phyloP scores from a whole-genome alignment of 2,329 filamentous ascomycete species.

The Salinomyces thailandicus region DNA sequence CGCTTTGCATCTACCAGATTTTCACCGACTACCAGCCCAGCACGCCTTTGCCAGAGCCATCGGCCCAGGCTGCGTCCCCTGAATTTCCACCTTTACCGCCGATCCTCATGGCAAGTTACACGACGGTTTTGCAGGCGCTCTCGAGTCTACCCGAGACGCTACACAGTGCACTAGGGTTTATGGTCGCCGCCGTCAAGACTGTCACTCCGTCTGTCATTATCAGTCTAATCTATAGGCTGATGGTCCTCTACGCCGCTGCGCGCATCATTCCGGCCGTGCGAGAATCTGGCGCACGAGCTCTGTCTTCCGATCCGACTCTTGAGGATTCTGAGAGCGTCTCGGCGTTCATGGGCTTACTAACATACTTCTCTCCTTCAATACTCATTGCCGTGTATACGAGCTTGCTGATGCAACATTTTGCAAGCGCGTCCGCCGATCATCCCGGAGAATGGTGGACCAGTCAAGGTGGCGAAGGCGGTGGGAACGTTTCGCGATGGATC shows the following conservation, averaged over 20 bases:
- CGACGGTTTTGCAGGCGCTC: constrained; percentile 74
- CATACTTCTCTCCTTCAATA: constrained; percentile 90
- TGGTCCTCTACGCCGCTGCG: constrained; percentile 91
- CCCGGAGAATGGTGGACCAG: constrained; percentile 68
- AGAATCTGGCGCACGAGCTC: constrained; percentile 69
- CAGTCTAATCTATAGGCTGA: constrained; percentile 82
- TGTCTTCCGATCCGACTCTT: constrained; percentile 74
- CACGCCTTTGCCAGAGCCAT: constrained; percentile 27
- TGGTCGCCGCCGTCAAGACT: constrained; percentile 85
- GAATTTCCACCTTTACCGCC: constrained; percentile 94
- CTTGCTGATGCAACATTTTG: constrained; percentile 88
- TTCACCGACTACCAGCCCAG: constrained; percentile 96
- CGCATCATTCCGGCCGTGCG: constrained; percentile 90
- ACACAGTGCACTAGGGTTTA: constrained; percentile 72
- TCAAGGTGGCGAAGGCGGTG: constrained; percentile 69
- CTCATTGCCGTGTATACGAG: constrained; percentile 95
- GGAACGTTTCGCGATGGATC: constrained; percentile 86
- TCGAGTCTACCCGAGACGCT: constrained; percentile 74
- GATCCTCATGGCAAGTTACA: constrained; percentile 97
- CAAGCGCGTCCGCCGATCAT: constrained; percentile 52
- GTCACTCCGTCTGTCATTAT: constrained; percentile 95
- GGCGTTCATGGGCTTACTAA: constrained; percentile 69
- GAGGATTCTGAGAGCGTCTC: constrained; percentile 63
- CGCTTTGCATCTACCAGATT: constrained; percentile 98
- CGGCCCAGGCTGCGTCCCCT: constrained; percentile 50